A percentile compares a stretch with the other conserved stretches of the same genome.
These are phyloP conservation scores for Backusella sp. DNA, from an alignment of 192 early-diverging fungal species.

Conservation along the genomic window DNA sequence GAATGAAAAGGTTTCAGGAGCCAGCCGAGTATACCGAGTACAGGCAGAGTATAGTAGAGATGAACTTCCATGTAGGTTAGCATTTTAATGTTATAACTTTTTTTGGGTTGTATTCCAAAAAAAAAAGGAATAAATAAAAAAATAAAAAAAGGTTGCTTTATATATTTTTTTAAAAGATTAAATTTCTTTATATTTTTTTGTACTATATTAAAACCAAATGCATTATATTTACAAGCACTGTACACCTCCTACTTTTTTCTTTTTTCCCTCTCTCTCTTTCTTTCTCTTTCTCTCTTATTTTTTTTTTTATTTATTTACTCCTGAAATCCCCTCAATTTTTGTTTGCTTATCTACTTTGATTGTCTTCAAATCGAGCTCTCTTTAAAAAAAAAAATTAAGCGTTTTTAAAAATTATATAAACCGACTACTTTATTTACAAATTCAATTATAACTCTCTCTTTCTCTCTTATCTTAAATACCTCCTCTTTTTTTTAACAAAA, in stretches of 20 bases:
- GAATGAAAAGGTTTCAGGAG: slow-evolving; percentile 38
- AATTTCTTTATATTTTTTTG: slow-evolving; percentile 1
- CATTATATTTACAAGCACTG: neutral
- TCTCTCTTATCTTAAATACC: slow-evolving; percentile 5
- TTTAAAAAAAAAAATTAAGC: neutral
- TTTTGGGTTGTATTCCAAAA: neutral
- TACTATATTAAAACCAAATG: neutral
- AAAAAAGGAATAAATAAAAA: neutral
- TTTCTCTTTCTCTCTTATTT: neutral
- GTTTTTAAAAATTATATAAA: slow-evolving; percentile 5
- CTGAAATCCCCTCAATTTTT: neutral
- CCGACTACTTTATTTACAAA: neutral
- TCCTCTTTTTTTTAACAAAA: neutral
- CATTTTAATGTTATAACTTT: slow-evolving; percentile 13
- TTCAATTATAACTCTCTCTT: neutral
- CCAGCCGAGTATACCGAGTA: slow-evolving; percentile 25
- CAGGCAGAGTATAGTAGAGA: slow-evolving; percentile 48
- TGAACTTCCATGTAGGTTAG: slow-evolving; percentile 56
- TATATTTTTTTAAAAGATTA: neutral
- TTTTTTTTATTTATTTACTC: neutral
- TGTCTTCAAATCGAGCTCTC: neutral
- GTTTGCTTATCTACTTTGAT: neutral
- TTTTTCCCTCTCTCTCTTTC: neutral
- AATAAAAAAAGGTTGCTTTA: slow-evolving; percentile 8
- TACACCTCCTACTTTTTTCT: neutral